Base-by-base conservation (phyloP, 179 eudicot species). In the Silene coronaria region DNA sequence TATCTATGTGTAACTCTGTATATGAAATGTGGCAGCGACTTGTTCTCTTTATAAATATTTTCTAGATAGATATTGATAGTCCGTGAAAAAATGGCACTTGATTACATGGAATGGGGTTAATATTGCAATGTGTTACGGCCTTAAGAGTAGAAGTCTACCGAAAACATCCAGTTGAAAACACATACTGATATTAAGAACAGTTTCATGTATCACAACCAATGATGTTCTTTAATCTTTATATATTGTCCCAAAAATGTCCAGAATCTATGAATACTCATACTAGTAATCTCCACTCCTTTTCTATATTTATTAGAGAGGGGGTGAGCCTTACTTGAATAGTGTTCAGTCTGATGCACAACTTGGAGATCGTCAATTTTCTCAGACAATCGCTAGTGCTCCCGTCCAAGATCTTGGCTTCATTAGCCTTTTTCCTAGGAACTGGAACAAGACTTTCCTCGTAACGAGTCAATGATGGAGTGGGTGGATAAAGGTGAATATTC, bases 261-360 rank as follows among this genome's bases (percentile, higher is more conserved):
- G 68, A 17, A 65, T 17, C 22, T 14, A 30, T 32, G 28, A 36
- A 67, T 67, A 38, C 71, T 67, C 22, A 38, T 24, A 53, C 22
- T 38, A 32, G 70, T 66, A n/a, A 6, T 38, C 26, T 19, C 22
- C 6, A 24, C 3, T 69, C 45, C 14, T 22, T 22, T 9, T 69
- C 19, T 14, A 28, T 21, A 2, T 46, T 23, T 24, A 22, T 30
- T 72, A 14, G 67, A 19, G 22, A 0, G 67, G 23, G 34, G 58
- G 42, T 26, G 45, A 67, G 22, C 83, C 97, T 88, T 81, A 94
- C 98, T 76, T 86, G 92, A 70, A 90, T 87, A 58, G 97, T 94
- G 81, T 94, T 94, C 74, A 94, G 72, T 84, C 96, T 90, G 84
- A 91, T 75, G 76, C 98, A 94, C 45, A 94, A 90, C 78, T 88